phyloP scores from a whole-genome alignment of 2,329 filamentous ascomycete genomes.

The Xylariaceae sp. region DNA sequence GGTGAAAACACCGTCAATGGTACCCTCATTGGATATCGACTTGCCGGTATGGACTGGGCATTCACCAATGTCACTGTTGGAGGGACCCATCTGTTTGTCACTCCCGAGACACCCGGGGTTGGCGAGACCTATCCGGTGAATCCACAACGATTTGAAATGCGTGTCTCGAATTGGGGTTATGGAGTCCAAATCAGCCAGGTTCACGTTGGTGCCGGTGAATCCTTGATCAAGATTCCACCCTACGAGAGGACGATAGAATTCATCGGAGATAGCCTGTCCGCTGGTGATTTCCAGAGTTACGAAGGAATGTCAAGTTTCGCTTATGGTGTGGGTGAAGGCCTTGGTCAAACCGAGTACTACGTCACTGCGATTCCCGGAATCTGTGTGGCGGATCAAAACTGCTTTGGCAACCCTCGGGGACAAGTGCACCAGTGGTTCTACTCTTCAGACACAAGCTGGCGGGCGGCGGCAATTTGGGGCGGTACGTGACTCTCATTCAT shows the following conservation, averaged over 20 bases:
- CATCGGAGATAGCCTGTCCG: constrained; percentile 45
- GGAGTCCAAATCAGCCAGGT: constrained; percentile 52
- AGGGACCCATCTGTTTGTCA: constrained; percentile 52
- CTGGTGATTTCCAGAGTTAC: constrained; percentile 54
- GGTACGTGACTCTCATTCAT: constrained; percentile 29
- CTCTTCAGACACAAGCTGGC: constrained; percentile 48
- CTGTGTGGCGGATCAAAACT: constrained; percentile 50
- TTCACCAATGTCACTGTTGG: constrained; percentile 56
- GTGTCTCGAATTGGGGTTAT: constrained; percentile 57
- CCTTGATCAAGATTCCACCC: constrained; percentile 40
- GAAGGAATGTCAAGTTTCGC: constrained; percentile 53
- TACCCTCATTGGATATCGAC: constrained; percentile 53
- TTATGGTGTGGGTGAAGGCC: constrained; percentile 49
- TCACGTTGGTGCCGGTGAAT: constrained; percentile 41
- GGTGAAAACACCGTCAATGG: constrained; percentile 45
- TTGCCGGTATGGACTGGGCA: constrained; percentile 54
- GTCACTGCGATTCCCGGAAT: constrained; percentile 56
- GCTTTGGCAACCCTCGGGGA: constrained; percentile 48
- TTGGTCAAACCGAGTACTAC: constrained; percentile 54
- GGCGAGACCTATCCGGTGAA: constrained; percentile 39
- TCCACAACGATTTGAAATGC: constrained; percentile 49
- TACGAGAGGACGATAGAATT: constrained; percentile 38
- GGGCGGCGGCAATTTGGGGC: constrained; percentile 41
- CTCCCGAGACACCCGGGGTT: constrained; percentile 40
- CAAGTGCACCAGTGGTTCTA: constrained; percentile 54